phyloP scores from a whole-genome alignment of 495 filamentous ascomycete genomes.

The Ascodesmis nigricans region DNA sequence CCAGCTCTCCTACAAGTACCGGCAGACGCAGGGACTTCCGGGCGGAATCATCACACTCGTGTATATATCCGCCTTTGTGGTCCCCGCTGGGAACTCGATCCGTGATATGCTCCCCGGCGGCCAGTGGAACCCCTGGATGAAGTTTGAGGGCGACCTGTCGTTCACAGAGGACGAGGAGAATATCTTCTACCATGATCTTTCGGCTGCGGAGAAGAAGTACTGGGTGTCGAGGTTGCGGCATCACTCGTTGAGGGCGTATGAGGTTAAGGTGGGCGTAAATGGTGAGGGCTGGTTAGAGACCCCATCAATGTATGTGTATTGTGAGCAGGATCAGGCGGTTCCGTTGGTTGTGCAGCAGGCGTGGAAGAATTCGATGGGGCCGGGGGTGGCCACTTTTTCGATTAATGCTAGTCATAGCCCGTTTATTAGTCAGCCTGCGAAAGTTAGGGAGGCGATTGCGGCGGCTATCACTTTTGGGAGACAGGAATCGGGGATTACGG shows the following conservation, averaged over 20 bases:
- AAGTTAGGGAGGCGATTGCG: too few species aligned
- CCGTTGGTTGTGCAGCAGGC: conserved; percentile 6
- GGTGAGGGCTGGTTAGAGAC: conserved; percentile 24
- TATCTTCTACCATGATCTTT: neutral
- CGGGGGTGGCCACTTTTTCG: too few species aligned
- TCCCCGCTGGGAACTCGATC: neutral
- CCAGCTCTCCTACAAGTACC: neutral
- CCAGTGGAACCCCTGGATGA: neutral
- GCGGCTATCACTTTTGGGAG: too few species aligned
- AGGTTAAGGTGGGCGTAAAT: conserved; percentile 6
- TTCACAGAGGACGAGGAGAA: neutral
- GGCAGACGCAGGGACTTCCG: neutral
- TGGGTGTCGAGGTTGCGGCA: neutral
- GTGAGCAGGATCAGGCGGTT: conserved; percentile 22
- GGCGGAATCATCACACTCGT: conserved; percentile 1
- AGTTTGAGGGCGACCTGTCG: too few species aligned
- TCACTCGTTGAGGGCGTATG: neutral
- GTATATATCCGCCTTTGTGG: neutral
- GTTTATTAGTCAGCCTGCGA: too few species aligned
- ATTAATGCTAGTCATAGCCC: too few species aligned
- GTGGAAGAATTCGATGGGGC: too few species aligned
- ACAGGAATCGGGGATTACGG: too few species aligned
- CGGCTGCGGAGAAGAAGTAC: neutral
- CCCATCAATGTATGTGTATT: conserved; percentile 24
- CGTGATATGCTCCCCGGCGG: neutral